Conservation (phyloP, 495 filamentous ascomycete species). For the Podospora australis region DNA sequence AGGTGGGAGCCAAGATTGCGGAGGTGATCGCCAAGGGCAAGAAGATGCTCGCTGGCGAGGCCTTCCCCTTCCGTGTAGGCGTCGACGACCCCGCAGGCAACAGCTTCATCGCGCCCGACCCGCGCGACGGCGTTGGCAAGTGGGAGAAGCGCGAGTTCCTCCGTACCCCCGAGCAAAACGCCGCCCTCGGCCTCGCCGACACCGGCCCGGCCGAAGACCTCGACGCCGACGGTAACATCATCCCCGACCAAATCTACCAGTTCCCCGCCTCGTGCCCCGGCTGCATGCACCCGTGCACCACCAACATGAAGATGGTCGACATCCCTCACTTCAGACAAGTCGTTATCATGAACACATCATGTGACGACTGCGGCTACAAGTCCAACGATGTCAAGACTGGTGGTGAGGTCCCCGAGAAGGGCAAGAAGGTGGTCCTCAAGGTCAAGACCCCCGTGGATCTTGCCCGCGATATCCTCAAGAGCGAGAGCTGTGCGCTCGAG, state of each 20-base stretch:
- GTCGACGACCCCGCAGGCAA: slow-evolving; percentile 94
- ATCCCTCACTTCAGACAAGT: slow-evolving; percentile 98
- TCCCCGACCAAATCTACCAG: slow-evolving; percentile 81
- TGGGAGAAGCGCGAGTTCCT: slow-evolving; percentile 76
- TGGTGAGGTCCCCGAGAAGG: slow-evolving; percentile 81
- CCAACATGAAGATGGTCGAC: slow-evolving; percentile 92
- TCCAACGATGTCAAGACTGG: slow-evolving; percentile 96
- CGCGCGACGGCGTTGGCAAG: slow-evolving; percentile 67
- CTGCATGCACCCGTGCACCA: slow-evolving; percentile 71
- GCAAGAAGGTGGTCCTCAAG: slow-evolving; percentile 70
- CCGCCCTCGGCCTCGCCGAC: slow-evolving; percentile 59
- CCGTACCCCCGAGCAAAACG: slow-evolving; percentile 79
- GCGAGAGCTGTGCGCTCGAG: slow-evolving; percentile 77
- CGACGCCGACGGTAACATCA: slow-evolving; percentile 64
- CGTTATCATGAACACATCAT: slow-evolving; percentile 81
- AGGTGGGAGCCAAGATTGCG: slow-evolving; percentile 68
- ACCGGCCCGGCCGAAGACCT: slow-evolving; percentile 27
- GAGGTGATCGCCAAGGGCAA: slow-evolving; percentile 62
- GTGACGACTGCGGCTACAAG: slow-evolving; percentile 86
- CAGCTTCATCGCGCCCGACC: slow-evolving; percentile 88
- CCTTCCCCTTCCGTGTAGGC: slow-evolving; percentile 79
- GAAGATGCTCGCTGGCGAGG: slow-evolving; percentile 64
- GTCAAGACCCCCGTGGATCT: slow-evolving; percentile 74
- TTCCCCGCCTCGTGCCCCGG: slow-evolving; percentile 89
- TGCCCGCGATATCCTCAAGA: slow-evolving; percentile 89